These are phyloP conservation scores for Gardenia jasminoides DNA, from an alignment of 257 asterid species.

Conservation along the genomic window DNA sequence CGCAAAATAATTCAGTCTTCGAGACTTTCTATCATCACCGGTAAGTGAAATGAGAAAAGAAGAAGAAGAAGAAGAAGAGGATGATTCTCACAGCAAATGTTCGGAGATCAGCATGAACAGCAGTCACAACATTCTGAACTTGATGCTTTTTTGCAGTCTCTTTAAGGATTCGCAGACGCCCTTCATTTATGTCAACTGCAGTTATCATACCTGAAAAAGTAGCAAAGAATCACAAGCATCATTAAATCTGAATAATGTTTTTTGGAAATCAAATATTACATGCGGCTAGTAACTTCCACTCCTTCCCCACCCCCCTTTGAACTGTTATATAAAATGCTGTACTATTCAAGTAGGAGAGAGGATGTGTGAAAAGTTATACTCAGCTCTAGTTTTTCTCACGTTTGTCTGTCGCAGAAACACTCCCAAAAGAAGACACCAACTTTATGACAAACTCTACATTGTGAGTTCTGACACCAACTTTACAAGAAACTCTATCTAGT, in stretches of 20 bases:
- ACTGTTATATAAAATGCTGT: not conserved
- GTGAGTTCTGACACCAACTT: not conserved
- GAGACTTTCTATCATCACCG: not conserved
- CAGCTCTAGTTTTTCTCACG: not conserved
- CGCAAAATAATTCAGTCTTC: not conserved
- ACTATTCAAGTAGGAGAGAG: not conserved
- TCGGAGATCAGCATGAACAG: slow-evolving; percentile 75
- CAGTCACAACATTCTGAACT: slow-evolving; percentile 52
- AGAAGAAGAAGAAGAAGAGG: not conserved
- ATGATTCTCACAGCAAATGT: slow-evolving; percentile 50
- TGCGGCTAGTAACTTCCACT: not conserved
- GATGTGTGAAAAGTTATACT: not conserved
- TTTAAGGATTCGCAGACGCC: slow-evolving; percentile 84
- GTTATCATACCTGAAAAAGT: slow-evolving; percentile 58
- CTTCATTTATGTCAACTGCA: slow-evolving; percentile 79
- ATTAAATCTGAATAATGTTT: not conserved
- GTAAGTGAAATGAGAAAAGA: not conserved
- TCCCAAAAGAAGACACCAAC: not conserved
- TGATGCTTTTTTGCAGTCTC: slow-evolving; percentile 79
- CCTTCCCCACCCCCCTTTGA: not conserved
- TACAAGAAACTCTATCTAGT: too few species aligned
- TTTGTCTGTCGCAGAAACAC: not conserved
- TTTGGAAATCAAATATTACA: not conserved
- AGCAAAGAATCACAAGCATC: slow-evolving; percentile 8
- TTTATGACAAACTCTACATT: not conserved